A percentile compares a stretch with the other conserved stretches of the same genome.
Evolutionary conservation across 352 stramenopile genomes (phyloP).

Genomic region (Elongisporangium senticosum): DNA sequence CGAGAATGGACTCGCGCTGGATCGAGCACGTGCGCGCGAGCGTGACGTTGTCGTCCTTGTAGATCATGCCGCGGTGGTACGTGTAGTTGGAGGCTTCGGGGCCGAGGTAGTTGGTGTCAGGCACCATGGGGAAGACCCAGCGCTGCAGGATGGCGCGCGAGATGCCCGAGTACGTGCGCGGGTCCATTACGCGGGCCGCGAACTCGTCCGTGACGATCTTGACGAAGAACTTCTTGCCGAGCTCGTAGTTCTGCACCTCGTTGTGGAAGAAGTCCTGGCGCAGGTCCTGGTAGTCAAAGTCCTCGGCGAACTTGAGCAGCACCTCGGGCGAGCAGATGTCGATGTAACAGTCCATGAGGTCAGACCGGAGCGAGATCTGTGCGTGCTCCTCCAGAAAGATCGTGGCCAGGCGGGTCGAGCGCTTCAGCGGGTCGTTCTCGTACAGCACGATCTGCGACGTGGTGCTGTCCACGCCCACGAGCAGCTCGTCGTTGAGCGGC

Average conservation of each 20-base stretch:
- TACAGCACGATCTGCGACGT: slow-evolving; percentile 86
- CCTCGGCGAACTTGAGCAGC: slow-evolving; percentile 95
- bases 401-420: slow-evolving; percentile 47
- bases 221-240: slow-evolving; percentile 96
- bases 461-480: slow-evolving; percentile 68
- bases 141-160: slow-evolving; percentile 91
- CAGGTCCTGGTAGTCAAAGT: slow-evolving; percentile 98
- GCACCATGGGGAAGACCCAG: slow-evolving; percentile 95
- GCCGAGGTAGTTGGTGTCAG: slow-evolving; percentile 87
- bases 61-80: slow-evolving; percentile 78
- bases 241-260: slow-evolving; percentile 96
- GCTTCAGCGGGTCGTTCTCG: slow-evolving; percentile 54
- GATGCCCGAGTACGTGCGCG: slow-evolving; percentile 90
- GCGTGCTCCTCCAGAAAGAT: slow-evolving; percentile 82
- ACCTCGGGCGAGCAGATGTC: slow-evolving; percentile 98
- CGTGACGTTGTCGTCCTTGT: slow-evolving; percentile 70
- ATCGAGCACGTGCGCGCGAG: slow-evolving; percentile 64
- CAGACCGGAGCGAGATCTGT: slow-evolving; percentile 86
- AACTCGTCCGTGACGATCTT: slow-evolving; percentile 92
- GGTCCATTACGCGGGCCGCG: slow-evolving; percentile 92
- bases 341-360: slow-evolving; percentile 97
- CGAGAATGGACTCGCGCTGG: slow-evolving; percentile 70
- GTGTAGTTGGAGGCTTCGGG: slow-evolving; percentile 53
- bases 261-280: slow-evolving; percentile 94
- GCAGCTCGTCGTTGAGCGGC: slow-evolving; percentile 71